Evolutionary conservation across 495 filamentous ascomycete species (phyloP), one percentile per base, ranked within the genome.

Genomic region (Aspergillus mulundensis): DNA sequence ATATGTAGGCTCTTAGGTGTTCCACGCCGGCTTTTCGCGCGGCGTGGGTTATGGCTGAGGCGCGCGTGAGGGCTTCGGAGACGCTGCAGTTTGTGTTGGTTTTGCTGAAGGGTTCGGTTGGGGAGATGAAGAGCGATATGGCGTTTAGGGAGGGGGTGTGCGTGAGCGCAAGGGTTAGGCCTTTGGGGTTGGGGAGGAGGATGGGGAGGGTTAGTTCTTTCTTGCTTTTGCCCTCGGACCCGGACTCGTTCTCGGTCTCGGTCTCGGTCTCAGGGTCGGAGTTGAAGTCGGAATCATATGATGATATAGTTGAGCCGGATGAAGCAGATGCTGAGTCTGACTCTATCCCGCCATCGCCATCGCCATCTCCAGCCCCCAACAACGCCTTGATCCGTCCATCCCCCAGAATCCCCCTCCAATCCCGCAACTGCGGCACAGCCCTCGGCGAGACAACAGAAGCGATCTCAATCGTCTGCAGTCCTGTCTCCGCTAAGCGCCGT

Each of bases 371-470:
- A 28, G 3, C 25, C 25, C 25, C 25, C 8, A 36, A 36, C 32
- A 36, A 10, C 6, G 5, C 5, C 32, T 15, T 7, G 32, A 47
- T 16, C 3, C 6, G 14, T 7, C 15, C 12, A 32, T 47, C 2
- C 14, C 15, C 24, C 19, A 77, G 56, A 0, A 79, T 58, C 25
- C 72, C 62, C 0, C 64, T 61, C 54, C 67, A 72, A 56, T 79
- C 76, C 14, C 71, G 65, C 19, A 79, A 42, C 34, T 79, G 76
- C 0, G 76, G 76, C 5, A 79, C 58, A 6, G 65, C 70, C 18
- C 63, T 66, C 11, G 74, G 69, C 4, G 76, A 75, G 0, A 79
- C 76, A 15, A 79, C 64, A 0, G 76, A 79, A 0, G 76, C 76
- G 23, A 77, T 50, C 56, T 77, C 76, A 45, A 79, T 77, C 2